Base-by-base conservation (phyloP, 2,329 filamentous ascomycete genomes). In the Alternaria postmessia region DNA sequence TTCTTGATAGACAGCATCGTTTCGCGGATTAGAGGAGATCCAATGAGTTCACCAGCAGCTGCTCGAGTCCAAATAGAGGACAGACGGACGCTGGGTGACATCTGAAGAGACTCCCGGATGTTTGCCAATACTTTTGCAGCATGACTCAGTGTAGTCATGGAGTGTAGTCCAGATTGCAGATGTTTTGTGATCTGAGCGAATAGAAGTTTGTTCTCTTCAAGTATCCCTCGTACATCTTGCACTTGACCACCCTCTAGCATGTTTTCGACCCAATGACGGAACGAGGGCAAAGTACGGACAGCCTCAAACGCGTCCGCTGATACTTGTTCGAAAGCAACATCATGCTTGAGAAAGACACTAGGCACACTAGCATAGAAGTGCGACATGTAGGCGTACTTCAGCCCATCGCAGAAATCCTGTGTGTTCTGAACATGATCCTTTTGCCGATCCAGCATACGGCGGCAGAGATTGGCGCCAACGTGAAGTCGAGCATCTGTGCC, bases 351-450 rank as follows among this genome's bases (percentile, higher is more conserved):
- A 34, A 94, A 83, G 4, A 92, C 76, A 62, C 88, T 92, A 4
- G 93, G 81, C 1, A 90, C 87, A 67, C 93, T 94, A 39, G 90
- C 90, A 68, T 92, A 94, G 72, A 92, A 94, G 74, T 93, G 91
- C 58, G 89, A 92, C 91, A 96, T 94, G 73, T 93, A 93, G 1
- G 89, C 88, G 78, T 94, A 95, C 86, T 92, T 75, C 3, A 93
- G 70, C 11, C 89, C 88, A 72, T 87, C 87, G 48, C 89, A 83
- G 72, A 94, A 91, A 8, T 87, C 86, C 57, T 92, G 88, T 16
- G 92, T 87, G 65, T 91, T 92, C 43, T 91, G 89, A 7, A 93
- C 87, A 71, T 94, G 91, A 67, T 94, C 90, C 64, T 86, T 86
- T 72, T 95, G 92, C 30, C 92, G 85, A 62, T 91, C 88, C 20